These are phyloP conservation scores for Curvularia verruculosa DNA, from an alignment of 2,329 filamentous ascomycete species.

Conservation along the genomic window DNA sequence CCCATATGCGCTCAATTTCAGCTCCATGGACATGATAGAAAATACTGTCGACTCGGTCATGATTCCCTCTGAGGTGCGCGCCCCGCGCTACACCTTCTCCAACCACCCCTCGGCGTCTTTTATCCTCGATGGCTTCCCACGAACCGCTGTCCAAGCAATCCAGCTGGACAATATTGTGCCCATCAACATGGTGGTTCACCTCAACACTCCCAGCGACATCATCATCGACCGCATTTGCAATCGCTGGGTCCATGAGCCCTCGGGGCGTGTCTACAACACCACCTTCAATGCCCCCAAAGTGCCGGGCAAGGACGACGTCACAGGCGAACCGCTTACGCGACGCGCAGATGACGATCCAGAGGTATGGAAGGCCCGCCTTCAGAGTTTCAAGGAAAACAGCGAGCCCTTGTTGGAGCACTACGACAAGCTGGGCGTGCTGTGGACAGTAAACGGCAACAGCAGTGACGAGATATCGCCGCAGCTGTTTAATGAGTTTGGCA, in stretches of 20 bases:
- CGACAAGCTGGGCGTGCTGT: slow-evolving; percentile 78
- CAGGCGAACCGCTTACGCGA: slow-evolving; percentile 83
- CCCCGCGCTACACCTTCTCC: slow-evolving; percentile 55
- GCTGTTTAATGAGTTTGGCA: slow-evolving; percentile 81
- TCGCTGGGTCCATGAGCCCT: slow-evolving; percentile 91
- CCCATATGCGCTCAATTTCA: slow-evolving; percentile 54
- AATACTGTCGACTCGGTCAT: slow-evolving; percentile 51
- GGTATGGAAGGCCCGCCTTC: slow-evolving; percentile 79
- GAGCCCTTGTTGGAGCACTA: slow-evolving; percentile 88
- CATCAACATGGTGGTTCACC: slow-evolving; percentile 91
- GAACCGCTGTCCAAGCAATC: slow-evolving; percentile 79
- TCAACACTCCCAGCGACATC: slow-evolving; percentile 83
- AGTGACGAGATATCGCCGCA: slow-evolving; percentile 97
- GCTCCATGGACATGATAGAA: slow-evolving; percentile 39
- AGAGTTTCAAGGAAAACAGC: slow-evolving; percentile 87
- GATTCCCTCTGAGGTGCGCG: slow-evolving; percentile 49
- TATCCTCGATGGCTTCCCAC: slow-evolving; percentile 94
- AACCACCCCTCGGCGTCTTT: slow-evolving; percentile 83
- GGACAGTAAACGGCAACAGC: slow-evolving; percentile 84
- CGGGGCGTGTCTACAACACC: slow-evolving; percentile 93
- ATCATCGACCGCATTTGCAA: slow-evolving; percentile 89
- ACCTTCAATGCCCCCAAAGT: slow-evolving; percentile 86
- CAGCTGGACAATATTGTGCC: slow-evolving; percentile 81
- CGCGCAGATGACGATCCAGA: slow-evolving; percentile 85
- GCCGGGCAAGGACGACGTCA: slow-evolving; percentile 83